Conservation (phyloP, 2,329 filamentous ascomycete genomes). For the Alternaria sp. region DNA sequence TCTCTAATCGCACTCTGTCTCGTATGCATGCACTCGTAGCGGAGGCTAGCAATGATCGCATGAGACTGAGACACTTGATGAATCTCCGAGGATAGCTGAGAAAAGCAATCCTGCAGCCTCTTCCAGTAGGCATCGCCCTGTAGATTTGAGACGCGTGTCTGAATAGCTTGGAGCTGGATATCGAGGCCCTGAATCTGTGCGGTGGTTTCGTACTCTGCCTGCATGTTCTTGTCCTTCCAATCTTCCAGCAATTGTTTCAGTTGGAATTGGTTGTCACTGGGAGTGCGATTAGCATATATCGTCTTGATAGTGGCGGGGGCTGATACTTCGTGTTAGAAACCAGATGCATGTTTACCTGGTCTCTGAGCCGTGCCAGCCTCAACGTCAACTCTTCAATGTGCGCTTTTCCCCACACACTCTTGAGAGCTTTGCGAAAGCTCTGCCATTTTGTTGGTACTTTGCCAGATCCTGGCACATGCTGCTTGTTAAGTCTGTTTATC, state of each 20-base stretch:
- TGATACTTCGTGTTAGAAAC: not conserved
- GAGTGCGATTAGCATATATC: too few relatives aligned
- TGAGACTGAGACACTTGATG: not conserved
- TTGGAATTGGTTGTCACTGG: not conserved
- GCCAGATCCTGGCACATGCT: rapidly evolving
- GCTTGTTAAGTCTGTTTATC: too few relatives aligned
- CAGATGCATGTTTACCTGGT: not conserved
- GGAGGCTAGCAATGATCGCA: not conserved
- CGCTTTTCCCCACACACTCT: not conserved
- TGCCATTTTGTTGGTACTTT: not conserved
- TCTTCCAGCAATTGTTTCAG: rapidly evolving
- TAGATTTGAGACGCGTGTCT: rapidly evolving
- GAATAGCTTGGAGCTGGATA: not conserved
- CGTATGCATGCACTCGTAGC: not conserved
- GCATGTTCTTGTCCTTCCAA: not conserved
- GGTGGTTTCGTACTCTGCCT: rapidly evolving
- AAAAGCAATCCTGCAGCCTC: rapidly evolving
- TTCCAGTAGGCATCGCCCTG: not conserved
- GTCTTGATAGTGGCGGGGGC: too few relatives aligned
- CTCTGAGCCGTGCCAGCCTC: not conserved
- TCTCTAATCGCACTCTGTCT: not conserved
- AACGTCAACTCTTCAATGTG: not conserved
- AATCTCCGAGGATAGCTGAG: not conserved
- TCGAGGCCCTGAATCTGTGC: not conserved
- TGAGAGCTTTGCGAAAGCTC: not conserved